phyloP scores from a whole-genome alignment of 345 rosid species.

The Salix koriyanagi region DNA sequence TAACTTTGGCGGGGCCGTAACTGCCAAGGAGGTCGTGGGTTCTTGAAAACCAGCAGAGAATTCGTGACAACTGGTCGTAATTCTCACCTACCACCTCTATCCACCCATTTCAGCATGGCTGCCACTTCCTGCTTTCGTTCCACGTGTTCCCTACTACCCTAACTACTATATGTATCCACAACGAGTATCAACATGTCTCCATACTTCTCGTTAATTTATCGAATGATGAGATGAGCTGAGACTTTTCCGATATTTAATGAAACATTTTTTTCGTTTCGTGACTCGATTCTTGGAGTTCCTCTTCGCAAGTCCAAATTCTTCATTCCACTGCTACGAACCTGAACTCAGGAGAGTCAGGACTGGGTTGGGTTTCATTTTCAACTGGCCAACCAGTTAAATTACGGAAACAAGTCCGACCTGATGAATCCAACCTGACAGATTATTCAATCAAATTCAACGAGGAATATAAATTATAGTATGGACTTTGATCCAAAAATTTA shows the following conservation, averaged over 20 bases:
- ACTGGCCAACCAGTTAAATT: no score
- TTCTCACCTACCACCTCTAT: conserved; percentile 11
- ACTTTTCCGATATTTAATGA: neutral
- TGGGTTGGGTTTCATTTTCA: no score
- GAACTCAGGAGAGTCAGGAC: no score
- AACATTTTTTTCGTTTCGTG: neutral
- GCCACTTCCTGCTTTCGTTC: conserved; percentile 14
- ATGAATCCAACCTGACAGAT: no score
- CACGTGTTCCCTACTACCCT: conserved; percentile 11
- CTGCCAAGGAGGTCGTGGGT: conserved; percentile 21
- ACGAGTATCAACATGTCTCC: neutral
- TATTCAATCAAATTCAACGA: no score
- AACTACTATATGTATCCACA: neutral
- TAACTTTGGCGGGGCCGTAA: conserved; percentile 10
- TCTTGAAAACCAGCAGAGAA: neutral
- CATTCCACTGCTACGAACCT: no score
- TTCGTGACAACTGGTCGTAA: conserved; percentile 22
- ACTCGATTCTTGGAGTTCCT: neutral
- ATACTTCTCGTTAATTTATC: conserved; percentile 12
- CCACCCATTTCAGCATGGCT: conserved; percentile 12
- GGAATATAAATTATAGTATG: no score
- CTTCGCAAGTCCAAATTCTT: no score
- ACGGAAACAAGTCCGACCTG: no score
- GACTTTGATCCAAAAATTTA: no score
- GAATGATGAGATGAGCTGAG: neutral